Evolutionary conservation across 78 protist genomes (phyloP), one percentile per base, ranked within the genome.

Genomic region (Salpingoeca rosetta): DNA sequence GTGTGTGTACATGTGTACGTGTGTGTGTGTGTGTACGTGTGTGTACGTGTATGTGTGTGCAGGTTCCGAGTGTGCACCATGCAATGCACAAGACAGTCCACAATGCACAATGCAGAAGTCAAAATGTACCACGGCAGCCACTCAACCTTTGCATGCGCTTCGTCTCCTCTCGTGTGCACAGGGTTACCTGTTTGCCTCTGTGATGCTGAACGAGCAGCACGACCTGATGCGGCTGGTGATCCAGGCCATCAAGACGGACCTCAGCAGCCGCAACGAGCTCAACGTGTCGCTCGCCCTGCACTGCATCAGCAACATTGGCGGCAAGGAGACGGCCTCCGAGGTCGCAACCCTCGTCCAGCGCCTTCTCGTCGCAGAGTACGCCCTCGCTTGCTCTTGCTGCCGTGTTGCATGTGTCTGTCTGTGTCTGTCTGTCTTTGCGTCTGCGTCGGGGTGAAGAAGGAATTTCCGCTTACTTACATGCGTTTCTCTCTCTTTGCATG

Each of bases 231-330:
- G 95, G 51, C 90, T 98, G 81, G 83, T 97, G 80, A 95, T 94
- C 81, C 92, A 98, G 88, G 65, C 97, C 25, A 85, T 98, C 88
- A 85, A 86, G 72, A 80, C 90, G 65, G 99, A 98, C 88, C 86
- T 98, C 44, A 10, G 7, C 1, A 11, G 44, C 3, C 44, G 90
- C 56, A 73, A 79, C 86, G 96, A 95, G 85, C 43, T 65, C 82
- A 45, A 78, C 87, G 96, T 89, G 81, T 84, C 94, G 74, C 90
- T 98, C 3, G 99, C 99, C 7, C 91, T 98, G 37, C 73, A 93
- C 2, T 87, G 96, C 41, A 88, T 97, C n/a, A 93, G 96, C 51
- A 97, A 94, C 88, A 90, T 95, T 24, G 99, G 98, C 39, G 97
- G 97, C 45, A 45, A 72, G 40, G 99, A 98, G 31, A 92, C 93